Evolutionary conservation across 805 yeast genomes (phyloP), one percentile per base, ranked within the genome.

Genomic region (Candida nemodendra): DNA sequence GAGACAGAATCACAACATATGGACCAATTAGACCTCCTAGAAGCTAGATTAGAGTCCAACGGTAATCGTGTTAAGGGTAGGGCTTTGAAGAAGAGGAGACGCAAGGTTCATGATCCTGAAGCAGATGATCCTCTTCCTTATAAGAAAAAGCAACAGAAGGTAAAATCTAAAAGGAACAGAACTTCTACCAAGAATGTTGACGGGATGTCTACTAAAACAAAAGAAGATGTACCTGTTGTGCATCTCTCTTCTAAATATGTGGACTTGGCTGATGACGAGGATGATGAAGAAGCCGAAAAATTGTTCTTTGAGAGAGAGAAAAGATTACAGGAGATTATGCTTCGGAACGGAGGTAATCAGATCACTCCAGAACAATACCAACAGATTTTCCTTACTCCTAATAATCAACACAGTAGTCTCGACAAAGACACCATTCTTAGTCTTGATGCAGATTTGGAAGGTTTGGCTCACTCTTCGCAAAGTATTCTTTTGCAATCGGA

Each of bases 201-300:
- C 22, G 19, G 47, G 26, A 24, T 9, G 29, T 19, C 18, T 25
- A 35, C 7, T 12, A 22, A 29, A 14, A 34, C 22, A 14, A 30
- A 9, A 18, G 26, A 11, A 6, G n/a, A 13, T 32, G 22, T 18
- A 17, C 38, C 40, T 17, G 40, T 42, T 32, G 49, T 38, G 4
- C 51, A 60, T 34, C 66, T 72, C 30, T 81, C 88, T 1, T 61
- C 80, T 4, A 79, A 73, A 38, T 73, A 61, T 46, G 72, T 82
- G 31, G 65, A 65, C 34, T 81, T 74, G 36, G 78, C 85, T 2
- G 88, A 81, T 53, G 85, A 80, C 50, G 80, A 72, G 9, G 68
- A 76, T 4, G 86, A 80, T 50, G 77, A 68, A 11, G 86, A 78
- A 32, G 65, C 66, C 27, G 76, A 71, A 35, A 54, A 51, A 3